Conservation (phyloP, 441 rosid genomes). For the Dalechampia spathulata region DNA sequence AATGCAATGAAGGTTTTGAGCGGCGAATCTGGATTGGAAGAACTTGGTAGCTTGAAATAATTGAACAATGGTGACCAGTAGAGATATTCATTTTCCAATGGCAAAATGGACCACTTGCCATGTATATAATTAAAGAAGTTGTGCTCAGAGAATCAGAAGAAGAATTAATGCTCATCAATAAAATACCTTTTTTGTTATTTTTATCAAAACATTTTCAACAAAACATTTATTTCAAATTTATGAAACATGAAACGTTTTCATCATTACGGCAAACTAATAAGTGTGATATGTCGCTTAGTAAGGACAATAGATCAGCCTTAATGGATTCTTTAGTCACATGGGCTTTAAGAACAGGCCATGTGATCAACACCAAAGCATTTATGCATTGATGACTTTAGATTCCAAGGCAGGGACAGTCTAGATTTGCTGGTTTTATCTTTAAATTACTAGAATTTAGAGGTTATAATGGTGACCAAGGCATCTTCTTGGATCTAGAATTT, state of each 20-base stretch:
- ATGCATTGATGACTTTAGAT: not conserved
- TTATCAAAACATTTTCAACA: no score
- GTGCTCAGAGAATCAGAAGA: not conserved
- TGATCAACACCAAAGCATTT: constrained; percentile 9
- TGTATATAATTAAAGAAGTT: not conserved
- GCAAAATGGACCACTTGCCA: not conserved
- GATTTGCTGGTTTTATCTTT: not conserved
- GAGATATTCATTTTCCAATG: no score
- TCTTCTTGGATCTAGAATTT: no score
- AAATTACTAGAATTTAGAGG: not conserved
- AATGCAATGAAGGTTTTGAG: no score
- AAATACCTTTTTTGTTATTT: not conserved
- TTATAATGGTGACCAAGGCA: not conserved
- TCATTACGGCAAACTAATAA: no score
- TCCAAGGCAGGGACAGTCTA: not conserved
- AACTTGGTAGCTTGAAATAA: no score
- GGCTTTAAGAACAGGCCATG: constrained; percentile 2
- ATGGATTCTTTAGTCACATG: constrained; percentile 5
- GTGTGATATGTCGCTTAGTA: no score
- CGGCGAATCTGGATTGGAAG: no score
- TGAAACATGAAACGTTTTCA: no score
- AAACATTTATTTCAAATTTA: no score
- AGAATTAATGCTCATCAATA: not conserved
- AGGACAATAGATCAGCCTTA: no score
- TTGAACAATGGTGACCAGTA: no score